Conservation (phyloP, 2,329 filamentous ascomycete species). For the Decorospora gaudefroyi region DNA sequence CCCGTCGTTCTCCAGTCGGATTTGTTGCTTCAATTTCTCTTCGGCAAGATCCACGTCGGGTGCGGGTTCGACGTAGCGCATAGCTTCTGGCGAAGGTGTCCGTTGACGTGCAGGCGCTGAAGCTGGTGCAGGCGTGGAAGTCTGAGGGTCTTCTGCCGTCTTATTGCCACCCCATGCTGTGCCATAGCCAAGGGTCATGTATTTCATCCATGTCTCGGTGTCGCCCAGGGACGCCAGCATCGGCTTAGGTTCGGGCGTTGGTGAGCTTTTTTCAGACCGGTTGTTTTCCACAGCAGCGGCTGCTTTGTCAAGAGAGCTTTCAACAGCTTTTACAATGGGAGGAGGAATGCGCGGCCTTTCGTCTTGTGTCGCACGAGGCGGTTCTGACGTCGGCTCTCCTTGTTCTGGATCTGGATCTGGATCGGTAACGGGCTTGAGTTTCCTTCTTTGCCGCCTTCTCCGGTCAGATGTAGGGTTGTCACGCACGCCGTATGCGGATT, state of each 20-base stretch:
- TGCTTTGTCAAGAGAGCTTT: slow-evolving; percentile 52
- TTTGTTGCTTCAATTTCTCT: slow-evolving; percentile 63
- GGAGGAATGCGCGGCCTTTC: slow-evolving; percentile 47
- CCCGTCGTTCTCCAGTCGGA: slow-evolving; percentile 52
- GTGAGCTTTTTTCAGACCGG: slow-evolving; percentile 17
- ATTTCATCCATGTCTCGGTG: slow-evolving; percentile 56
- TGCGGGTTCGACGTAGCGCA: slow-evolving; percentile 46
- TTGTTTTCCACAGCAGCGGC: slow-evolving; percentile 43
- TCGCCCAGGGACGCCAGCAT: slow-evolving; percentile 49
- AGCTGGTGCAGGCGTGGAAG: background rate
- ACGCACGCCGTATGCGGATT: slow-evolving; percentile 80
- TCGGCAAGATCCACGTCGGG: slow-evolving; percentile 56
- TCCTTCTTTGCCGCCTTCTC: slow-evolving; percentile 53
- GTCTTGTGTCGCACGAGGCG: slow-evolving; percentile 6
- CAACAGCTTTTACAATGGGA: slow-evolving; percentile 53
- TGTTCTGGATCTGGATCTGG: slow-evolving; percentile 4
- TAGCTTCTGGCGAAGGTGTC: slow-evolving; percentile 29
- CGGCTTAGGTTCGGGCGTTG: slow-evolving; percentile 27
- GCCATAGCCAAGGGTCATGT: slow-evolving; percentile 56
- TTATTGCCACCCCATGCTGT: slow-evolving; percentile 46
- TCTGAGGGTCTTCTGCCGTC: slow-evolving; percentile 1
- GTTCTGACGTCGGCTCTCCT: slow-evolving; percentile 2
- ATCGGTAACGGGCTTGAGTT: slow-evolving; percentile 22
- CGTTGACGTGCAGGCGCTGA: slow-evolving; percentile 6
- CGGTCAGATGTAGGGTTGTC: slow-evolving; percentile 75